Base-by-base conservation (phyloP, 768 basidiomycete genomes). In the Xanthoconium purpureum region DNA sequence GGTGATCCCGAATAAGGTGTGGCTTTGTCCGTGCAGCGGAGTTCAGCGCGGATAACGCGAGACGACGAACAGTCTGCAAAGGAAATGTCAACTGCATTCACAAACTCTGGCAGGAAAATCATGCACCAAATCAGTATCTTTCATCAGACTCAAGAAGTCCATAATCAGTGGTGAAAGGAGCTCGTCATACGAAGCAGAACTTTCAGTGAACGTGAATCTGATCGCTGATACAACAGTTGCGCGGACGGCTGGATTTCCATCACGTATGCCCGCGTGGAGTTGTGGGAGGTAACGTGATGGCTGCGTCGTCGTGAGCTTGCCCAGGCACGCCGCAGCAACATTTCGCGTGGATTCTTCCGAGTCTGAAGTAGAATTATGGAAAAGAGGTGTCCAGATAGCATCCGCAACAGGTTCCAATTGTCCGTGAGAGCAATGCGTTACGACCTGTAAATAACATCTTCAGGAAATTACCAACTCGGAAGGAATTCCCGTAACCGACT, bases 11-110 rank as follows among this genome's bases (percentile, higher is more conserved):
- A 65, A 99, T 83, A 37, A 98, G 82, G 68, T 96, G 84, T 0
- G 96, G 91, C 69, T 98, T 98, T 57, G 93, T 90, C 57, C 95
- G 89, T 13, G 94, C 94, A 9, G 94, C 95, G 35, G 95, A 94
- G 73, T 98, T 98, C 52, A 98, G 74, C 1, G 94, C 85, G 2
- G 94, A 94, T 28, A 98, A 74, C 8, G 96, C 90, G 11, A 98
- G 78, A 10, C 94, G 83, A 55, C 95, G 89, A 38, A 98, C 97
- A 50, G 84, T 86, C 96, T 98, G 62, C 33, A 35, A 7, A 54
- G 20, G 20, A 48, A 32, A 9, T 3, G n/a, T 59, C 30, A 63
- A 33, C 17, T 32, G 2, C 12, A 37, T 50, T 20, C 18, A 39
- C 38, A 9, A 17, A 38, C 6, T 12, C 6, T 14, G 3, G 14